Conservation (phyloP, 73 alveolate species). For the Uronychia setigera region DNA sequence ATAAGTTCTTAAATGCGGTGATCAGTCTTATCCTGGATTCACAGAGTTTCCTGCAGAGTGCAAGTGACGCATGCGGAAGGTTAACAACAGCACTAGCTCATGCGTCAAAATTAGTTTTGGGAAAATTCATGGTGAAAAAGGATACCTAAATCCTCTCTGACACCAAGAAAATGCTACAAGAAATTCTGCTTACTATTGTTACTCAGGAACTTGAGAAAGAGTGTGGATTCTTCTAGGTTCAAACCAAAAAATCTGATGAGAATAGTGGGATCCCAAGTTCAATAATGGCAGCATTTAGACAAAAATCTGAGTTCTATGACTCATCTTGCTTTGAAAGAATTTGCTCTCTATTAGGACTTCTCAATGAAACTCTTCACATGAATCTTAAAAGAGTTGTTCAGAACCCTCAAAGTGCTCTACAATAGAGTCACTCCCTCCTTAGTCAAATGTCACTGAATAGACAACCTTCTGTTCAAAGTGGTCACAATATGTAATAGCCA, state of each 20-base stretch:
- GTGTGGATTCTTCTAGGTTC: conserved; percentile 15
- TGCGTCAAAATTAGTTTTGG: conserved; percentile 35
- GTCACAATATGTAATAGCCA: not conserved
- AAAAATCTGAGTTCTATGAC: conserved; percentile 3
- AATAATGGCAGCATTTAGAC: not conserved
- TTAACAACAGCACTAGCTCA: not conserved
- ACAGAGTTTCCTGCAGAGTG: conserved; percentile 7
- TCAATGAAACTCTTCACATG: conserved; percentile 4
- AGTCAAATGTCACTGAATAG: not conserved
- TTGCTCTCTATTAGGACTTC: not conserved
- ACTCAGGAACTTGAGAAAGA: conserved; percentile 29
- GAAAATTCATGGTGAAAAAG: conserved; percentile 46
- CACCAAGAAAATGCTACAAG: conserved; percentile 40
- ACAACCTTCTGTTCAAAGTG: not conserved
- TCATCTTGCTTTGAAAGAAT: not conserved
- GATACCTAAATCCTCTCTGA: conserved; percentile 40
- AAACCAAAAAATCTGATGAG: not conserved
- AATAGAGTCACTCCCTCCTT: not conserved
- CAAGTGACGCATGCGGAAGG: conserved; percentile 9
- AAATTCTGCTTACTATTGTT: conserved; percentile 41
- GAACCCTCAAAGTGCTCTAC: not conserved
- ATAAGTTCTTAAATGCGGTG: conserved; percentile 13
- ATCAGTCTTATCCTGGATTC: conserved; percentile 17
- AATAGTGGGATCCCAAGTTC: not conserved
- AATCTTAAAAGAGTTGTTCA: not conserved